Conservation (phyloP, 2,329 filamentous ascomycete species). For the Cryphonectria radicalis region DNA sequence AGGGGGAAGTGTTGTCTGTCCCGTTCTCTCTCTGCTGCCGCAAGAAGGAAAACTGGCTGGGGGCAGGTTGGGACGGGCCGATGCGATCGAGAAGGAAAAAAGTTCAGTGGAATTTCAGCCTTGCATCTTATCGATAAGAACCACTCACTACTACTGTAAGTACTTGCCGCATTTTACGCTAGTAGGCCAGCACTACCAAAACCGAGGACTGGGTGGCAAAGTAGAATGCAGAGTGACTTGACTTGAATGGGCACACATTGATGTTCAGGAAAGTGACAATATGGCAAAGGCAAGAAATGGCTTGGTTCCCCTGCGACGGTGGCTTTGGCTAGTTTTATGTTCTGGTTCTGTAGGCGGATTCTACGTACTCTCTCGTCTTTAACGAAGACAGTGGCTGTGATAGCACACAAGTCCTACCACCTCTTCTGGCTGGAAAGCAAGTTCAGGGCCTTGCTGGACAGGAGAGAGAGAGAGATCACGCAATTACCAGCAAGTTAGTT, state of each 20-base stretch:
- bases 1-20: neutral
- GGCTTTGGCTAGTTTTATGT: neutral
- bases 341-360: neutral
- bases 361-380: neutral
- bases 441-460: neutral
- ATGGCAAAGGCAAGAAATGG: neutral
- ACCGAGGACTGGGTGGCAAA: neutral
- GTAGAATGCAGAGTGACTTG: too few relatives aligned
- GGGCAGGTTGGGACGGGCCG: neutral
- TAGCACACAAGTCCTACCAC: neutral
- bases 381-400: neutral
- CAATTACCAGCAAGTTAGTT: neutral
- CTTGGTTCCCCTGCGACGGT: neutral
- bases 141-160: too few relatives aligned
- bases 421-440: neutral
- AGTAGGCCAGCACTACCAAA: neutral
- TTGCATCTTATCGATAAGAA: constrained; percentile 14
- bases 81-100: constrained; percentile 14
- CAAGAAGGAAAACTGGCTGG: neutral
- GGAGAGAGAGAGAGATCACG: neutral
- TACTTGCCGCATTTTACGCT: constrained; percentile 4
- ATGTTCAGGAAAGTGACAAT: neutral
- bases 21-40: neutral
- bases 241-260: neutral
- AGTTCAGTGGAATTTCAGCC: constrained; percentile 9